These are phyloP conservation scores for Solanum paucissectum DNA, from an alignment of 257 asterid genomes.

Conservation along the genomic window DNA sequence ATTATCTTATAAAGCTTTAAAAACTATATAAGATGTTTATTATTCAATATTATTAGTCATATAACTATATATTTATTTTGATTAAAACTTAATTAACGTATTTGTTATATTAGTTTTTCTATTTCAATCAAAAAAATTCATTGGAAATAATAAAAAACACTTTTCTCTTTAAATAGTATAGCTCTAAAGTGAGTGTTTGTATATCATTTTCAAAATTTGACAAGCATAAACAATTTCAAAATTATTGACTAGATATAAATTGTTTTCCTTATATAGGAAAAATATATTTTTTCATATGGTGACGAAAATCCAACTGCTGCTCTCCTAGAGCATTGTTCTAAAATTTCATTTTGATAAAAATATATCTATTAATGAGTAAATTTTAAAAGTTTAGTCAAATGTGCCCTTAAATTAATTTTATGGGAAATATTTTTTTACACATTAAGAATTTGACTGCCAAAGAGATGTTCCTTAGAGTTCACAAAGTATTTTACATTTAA, in stretches of 20 bases:
- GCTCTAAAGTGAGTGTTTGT: neutral
- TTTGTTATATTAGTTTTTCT: neutral
- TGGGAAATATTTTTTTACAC: neutral
- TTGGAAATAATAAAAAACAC: neutral
- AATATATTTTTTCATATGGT: neutral
- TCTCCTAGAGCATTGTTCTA: neutral
- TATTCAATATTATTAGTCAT: neutral
- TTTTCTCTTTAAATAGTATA: neutral
- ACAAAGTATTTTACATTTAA: neutral
- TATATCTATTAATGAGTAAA: neutral
- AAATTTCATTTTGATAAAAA: neutral
- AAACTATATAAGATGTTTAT: neutral
- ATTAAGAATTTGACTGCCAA: neutral
- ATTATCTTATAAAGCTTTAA: no score
- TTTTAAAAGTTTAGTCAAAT: neutral
- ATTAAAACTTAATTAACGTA: neutral
- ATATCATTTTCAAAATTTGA: neutral
- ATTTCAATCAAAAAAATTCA: neutral
- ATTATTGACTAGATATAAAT: neutral
- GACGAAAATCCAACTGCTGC: neutral
- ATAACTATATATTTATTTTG: neutral
- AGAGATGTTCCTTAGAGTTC: neutral
- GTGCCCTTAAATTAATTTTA: neutral
- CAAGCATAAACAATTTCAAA: neutral
- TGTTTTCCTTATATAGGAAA: neutral